A percentile compares a stretch with the other conserved stretches of the same genome.
Conservation (phyloP, 2,329 filamentous ascomycete genomes). For the Malbranchea cinnamomea region DNA sequence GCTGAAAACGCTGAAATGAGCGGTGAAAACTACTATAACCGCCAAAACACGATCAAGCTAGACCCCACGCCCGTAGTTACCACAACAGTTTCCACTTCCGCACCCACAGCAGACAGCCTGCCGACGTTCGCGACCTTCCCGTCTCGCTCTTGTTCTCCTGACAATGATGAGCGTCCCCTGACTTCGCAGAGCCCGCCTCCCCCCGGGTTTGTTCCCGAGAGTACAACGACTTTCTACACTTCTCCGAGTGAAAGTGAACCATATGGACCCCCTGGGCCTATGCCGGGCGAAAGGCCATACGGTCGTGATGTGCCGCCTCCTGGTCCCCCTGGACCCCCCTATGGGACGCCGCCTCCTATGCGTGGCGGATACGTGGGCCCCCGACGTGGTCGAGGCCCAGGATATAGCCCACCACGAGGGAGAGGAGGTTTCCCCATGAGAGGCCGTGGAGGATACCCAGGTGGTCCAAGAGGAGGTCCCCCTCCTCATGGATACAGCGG, state of each 20-base stretch:
- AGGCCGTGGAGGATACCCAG: slow-evolving; percentile 28
- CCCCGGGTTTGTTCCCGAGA: slow-evolving; percentile 14
- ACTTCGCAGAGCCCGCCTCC: slow-evolving; percentile 19
- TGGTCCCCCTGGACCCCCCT: slow-evolving; percentile 17
- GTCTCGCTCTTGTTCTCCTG: slow-evolving; percentile 15
- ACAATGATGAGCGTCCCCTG: slow-evolving; percentile 28
- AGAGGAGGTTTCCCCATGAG: slow-evolving; percentile 39
- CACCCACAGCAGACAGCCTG: slow-evolving; percentile 35
- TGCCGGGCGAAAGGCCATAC: too few species aligned
- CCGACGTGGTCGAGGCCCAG: slow-evolving; percentile 23
- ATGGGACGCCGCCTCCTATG: too few species aligned
- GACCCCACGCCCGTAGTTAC: slow-evolving; percentile 40
- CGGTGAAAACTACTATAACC: slow-evolving; percentile 77
- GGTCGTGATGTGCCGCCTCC: too few species aligned
- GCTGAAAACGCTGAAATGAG: slow-evolving; percentile 95
- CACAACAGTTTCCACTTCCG: slow-evolving; percentile 42
- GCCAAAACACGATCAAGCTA: slow-evolving; percentile 34
- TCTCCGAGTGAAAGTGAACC: too few species aligned
- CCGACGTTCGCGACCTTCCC: slow-evolving; percentile 27
- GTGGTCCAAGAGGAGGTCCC: slow-evolving; percentile 21
- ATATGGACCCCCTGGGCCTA: too few species aligned
- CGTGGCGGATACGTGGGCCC: too few species aligned
- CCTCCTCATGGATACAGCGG: slow-evolving; percentile 28
- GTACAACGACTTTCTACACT: slow-evolving; percentile 4
- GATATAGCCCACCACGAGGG: slow-evolving; percentile 34